Evolutionary conservation across 495 filamentous ascomycete genomes (phyloP).

Genomic region (Aeminium ludgeri): DNA sequence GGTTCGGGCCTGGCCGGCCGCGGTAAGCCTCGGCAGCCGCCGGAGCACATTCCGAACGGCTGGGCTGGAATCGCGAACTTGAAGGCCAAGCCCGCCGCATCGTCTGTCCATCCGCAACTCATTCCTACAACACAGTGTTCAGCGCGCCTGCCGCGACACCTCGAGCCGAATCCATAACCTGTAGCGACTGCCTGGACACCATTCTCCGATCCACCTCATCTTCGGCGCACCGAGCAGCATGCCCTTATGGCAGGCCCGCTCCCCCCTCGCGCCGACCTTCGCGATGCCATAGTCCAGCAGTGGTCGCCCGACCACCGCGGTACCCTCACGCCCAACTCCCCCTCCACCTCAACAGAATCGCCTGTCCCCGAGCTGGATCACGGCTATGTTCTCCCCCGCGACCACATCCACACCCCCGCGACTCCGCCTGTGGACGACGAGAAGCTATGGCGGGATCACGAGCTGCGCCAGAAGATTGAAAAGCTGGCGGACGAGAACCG

Average conservation of each 20-base stretch:
- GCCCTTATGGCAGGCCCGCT: not conserved
- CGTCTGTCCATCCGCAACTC: too few species aligned
- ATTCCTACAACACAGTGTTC: too few species aligned
- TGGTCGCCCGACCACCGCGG: slow-evolving; percentile 4
- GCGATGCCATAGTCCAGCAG: slow-evolving; percentile 9
- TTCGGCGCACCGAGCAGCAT: too few species aligned
- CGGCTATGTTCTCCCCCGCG: not conserved
- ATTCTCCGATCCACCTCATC: too few species aligned
- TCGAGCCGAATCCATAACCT: too few species aligned
- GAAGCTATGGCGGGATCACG: slow-evolving; percentile 8
- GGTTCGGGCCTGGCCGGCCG: too few species aligned
- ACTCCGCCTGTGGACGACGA: slow-evolving; percentile 13
- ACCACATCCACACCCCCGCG: not conserved
- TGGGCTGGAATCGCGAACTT: too few species aligned
- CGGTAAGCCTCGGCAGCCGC: too few species aligned
- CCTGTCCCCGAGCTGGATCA: not conserved
- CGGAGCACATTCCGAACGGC: too few species aligned
- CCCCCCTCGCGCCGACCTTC: slow-evolving; percentile 1
- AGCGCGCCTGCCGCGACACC: too few species aligned
- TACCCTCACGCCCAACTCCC: slow-evolving; percentile 1
- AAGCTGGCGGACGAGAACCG: slow-evolving; percentile 52
- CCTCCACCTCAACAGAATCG: not conserved
- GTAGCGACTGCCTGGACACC: too few species aligned
- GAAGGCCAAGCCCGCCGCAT: too few species aligned
- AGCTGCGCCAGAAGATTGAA: slow-evolving; percentile 29